phyloP scores from a whole-genome alignment of 2,329 filamentous ascomycete genomes.

The Sarocladiaceae sp. region DNA sequence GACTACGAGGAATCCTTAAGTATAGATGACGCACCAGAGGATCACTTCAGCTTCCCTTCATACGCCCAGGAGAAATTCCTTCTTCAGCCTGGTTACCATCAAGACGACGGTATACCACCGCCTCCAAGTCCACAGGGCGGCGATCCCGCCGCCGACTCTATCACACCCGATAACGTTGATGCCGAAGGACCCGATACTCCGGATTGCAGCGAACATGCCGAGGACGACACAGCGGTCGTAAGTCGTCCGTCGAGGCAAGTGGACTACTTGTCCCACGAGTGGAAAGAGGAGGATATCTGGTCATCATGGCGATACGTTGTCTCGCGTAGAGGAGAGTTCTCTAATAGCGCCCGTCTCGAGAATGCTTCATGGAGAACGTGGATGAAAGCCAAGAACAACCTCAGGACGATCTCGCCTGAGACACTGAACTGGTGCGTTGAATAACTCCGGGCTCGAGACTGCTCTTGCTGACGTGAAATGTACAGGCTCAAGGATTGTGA shows the following conservation, averaged over 20 bases:
- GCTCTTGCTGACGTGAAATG: constrained; percentile 21
- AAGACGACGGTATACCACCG: constrained; percentile 38
- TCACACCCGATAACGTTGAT: constrained; percentile 45
- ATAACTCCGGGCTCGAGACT: not conserved
- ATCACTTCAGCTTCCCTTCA: constrained; percentile 40
- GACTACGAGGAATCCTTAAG: constrained; percentile 45
- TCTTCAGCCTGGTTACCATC: constrained; percentile 21
- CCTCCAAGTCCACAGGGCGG: constrained; percentile 43
- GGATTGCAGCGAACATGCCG: constrained; percentile 52
- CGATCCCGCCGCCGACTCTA: constrained; percentile 45
- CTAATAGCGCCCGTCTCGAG: constrained; percentile 75
- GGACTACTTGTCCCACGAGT: constrained; percentile 91
- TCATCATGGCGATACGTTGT: constrained; percentile 93
- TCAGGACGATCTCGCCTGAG: constrained; percentile 85
- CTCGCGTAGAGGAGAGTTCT: constrained; percentile 69
- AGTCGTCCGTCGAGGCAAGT: constrained; percentile 78
- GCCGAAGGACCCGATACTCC: constrained; percentile 54
- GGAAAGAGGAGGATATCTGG: constrained; percentile 96
- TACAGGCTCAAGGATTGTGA: constrained; percentile 91
- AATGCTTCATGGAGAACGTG: constrained; percentile 97
- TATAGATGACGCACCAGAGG: constrained; percentile 37
- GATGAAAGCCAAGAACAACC: constrained; percentile 84
- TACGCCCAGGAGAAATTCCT: constrained; percentile 43
- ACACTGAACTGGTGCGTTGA: constrained; percentile 79
- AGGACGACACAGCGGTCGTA: constrained; percentile 73